Evolutionary conservation across 1,139 yeast genomes (phyloP), one percentile per base, ranked within the genome.

Genomic region (Blastobotrys serpentis): DNA sequence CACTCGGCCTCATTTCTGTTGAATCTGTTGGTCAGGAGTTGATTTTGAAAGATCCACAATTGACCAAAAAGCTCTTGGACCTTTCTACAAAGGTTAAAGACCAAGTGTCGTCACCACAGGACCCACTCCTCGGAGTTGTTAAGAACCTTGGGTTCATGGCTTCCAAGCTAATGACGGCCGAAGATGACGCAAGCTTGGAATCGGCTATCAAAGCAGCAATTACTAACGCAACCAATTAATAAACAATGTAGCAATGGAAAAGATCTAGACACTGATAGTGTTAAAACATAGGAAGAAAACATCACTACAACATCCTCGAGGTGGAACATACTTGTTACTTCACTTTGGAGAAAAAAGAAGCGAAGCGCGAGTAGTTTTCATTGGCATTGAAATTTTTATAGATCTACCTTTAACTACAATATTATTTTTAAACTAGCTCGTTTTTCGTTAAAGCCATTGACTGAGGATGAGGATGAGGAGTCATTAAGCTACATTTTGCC

Each of bases 1-100:
- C 52, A 3, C 42, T 58, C 21, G 62, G 62, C 2, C 42, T 57
- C 4, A 41, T 55, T 11, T 50, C 60, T 2, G 44, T 55, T 3
- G 34, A 37, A 6, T n/a, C 30, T 21, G 47, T 47, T 2, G 32
- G 34, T 1, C 19, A n/a, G 18, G 26, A 23, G 19, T 21, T 33
- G 29, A 34, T 32, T 7, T 13, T 41, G 10, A 32, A 19, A n/a
- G 38, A 37, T 21, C 33, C 43, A 14, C 45, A 47, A 5, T 18
- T 46, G 23, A 29, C 45, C 2, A 25, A 25, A 18, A 14, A 23
- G 10, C 46, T 48, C 8, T 44, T 50, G 38, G 47, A 39, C 11
- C 19, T 39, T 4, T 42, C 47, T 2, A 11, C 23, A 7, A 37
- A 26, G 23, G 22, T 49, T 19, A 39, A 41, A 19, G 38, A 13